These are phyloP conservation scores for Trypanosoma caninum DNA, from an alignment of 208 protist genomes.

Conservation along the genomic window DNA sequence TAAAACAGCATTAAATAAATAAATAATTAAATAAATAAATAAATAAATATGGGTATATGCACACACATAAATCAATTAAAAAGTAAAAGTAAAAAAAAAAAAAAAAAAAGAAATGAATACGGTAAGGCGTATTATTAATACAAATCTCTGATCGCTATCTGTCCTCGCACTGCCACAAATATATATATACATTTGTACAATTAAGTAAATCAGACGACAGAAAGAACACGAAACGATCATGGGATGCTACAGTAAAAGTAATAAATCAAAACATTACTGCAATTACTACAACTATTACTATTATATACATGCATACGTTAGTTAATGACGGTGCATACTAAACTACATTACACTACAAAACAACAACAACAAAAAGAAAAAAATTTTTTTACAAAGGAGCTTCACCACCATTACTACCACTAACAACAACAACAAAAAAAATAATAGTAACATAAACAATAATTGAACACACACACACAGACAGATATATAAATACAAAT, in stretches of 20 bases:
- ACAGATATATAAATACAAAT: constrained; percentile 5
- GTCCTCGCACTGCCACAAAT: constrained; percentile 17
- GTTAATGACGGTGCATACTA: too few species aligned
- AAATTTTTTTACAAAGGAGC: too few species aligned
- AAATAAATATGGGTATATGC: too few species aligned
- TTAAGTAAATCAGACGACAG: too few species aligned
- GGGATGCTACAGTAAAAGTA: background rate
- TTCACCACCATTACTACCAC: too few species aligned
- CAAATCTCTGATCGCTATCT: constrained; percentile 26
- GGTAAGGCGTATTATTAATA: background rate
- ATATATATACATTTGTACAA: too few species aligned
- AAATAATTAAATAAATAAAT: too few species aligned
- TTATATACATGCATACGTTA: too few species aligned
- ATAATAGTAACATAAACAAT: background rate
- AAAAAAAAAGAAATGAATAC: constrained; percentile 15
- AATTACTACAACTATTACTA: too few species aligned
- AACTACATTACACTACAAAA: too few species aligned
- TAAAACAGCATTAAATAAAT: too few species aligned
- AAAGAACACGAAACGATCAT: constrained; percentile 31
- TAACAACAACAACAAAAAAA: constrained; percentile 16
- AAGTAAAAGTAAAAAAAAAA: background rate
- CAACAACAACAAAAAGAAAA: background rate
- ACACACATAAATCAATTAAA: background rate
- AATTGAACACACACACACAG: constrained; percentile 10
- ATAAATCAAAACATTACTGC: constrained; percentile 11